These are phyloP conservation scores for Kluyveromyces starmeri DNA, from an alignment of 805 yeast genomes.

Conservation along the genomic window DNA sequence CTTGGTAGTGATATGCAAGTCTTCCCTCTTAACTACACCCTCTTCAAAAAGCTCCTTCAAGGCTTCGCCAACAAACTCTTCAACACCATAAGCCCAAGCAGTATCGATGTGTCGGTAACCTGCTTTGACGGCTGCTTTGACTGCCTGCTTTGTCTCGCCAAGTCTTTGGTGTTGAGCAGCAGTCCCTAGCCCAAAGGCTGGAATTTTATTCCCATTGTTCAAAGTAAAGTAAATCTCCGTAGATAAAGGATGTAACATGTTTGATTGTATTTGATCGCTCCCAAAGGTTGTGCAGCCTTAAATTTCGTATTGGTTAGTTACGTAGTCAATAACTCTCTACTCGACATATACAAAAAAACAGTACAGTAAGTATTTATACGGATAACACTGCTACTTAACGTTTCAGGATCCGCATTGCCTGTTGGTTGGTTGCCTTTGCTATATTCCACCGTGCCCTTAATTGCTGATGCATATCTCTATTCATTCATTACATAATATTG, in stretches of 20 bases:
- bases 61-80: conserved; percentile 56
- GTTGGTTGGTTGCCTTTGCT: too few relatives aligned
- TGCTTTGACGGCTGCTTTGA: conserved; percentile 48
- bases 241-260: conserved; percentile 24
- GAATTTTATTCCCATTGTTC: conserved; percentile 51
- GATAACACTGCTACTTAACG: too few relatives aligned
- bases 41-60: conserved; percentile 39
- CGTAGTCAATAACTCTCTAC: too few relatives aligned
- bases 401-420: too few relatives aligned
- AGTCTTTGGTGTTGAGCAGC: conserved; percentile 43
- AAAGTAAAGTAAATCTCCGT: conserved; percentile 38
- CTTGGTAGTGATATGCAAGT: conserved; percentile 65
- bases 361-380: too few relatives aligned
- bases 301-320: too few relatives aligned
- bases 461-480: too few relatives aligned
- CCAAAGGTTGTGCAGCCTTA: too few relatives aligned
- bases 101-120: conserved; percentile 73
- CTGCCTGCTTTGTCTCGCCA: conserved; percentile 42
- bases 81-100: conserved; percentile 63
- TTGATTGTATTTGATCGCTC: too few relatives aligned
- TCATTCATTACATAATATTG: too few relatives aligned
- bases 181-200: conserved; percentile 65
- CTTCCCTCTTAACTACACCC: conserved; percentile 42
- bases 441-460: too few relatives aligned
- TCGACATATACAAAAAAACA: too few relatives aligned